Base-by-base conservation (phyloP, 1,139 yeast genomes). In the Geotrichum candidum region DNA sequence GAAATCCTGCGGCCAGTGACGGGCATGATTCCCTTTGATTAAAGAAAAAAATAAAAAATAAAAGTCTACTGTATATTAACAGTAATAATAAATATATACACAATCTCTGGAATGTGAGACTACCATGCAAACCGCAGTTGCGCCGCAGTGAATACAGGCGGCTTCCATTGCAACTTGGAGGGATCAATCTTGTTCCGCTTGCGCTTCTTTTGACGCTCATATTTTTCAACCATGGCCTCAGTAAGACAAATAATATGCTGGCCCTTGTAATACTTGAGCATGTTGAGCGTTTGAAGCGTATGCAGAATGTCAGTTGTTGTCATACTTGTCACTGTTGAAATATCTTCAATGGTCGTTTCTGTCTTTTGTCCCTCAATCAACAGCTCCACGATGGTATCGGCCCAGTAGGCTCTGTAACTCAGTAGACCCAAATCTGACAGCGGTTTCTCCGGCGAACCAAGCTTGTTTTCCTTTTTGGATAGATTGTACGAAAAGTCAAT, bases 371-470 rank as follows among this genome's bases (percentile, higher is more conserved):
- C 77, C 68, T 91, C 96, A 56, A 88, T 87, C 48, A 94, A 76
- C 51, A 90, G 73, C 61, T 85, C 86, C 15, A 91, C 86, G 63
- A 94, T 80, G 0, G 95, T 86, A 69, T 94, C 98, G 0, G 98
- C 86, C 99, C 99, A 94, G 72, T 83, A 95, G 0, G 98, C 97
- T 73, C 99, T 85, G 72, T 95, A 94, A 3, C 96, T 89, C 57
- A 94, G 80, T 46, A 94, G 79, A 45, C 99, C 99, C 71, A 94
- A 80, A 80, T 94, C 98, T 0, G 97, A 90, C 41, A 94, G 79
- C 1, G 99, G 99, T 70, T 95, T 95, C 75, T 94, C 99, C 0
- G 99, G 99, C 0, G 97, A 90, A 0, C 99, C 99, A 1, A 86
- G 84, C 73, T 92, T 94, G 63, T 87, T 87, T 71, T 95, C 99